Percentiles rank a stretch among this genome's conserved stretches.
phyloP scores from a whole-genome alignment of 139 green algal species.

The Pleodorina starrii region DNA sequence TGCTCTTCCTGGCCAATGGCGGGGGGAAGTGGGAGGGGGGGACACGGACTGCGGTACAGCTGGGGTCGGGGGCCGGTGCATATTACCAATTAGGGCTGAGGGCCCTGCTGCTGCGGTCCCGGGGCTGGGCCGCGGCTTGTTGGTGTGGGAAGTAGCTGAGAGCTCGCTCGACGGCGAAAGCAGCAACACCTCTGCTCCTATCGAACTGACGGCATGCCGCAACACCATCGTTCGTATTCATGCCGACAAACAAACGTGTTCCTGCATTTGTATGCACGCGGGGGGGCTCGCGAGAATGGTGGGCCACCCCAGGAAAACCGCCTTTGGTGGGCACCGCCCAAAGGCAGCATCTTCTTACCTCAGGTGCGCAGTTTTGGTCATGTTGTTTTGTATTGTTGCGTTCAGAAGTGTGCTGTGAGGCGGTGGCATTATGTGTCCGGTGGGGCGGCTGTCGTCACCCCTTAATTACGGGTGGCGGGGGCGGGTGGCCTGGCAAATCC shows the following conservation, averaged over 20 bases:
- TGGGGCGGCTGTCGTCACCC: background rate
- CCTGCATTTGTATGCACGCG: slow-evolving; percentile 4
- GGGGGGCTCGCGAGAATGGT: background rate
- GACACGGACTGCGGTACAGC: background rate
- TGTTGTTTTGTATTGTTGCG: slow-evolving; percentile 32
- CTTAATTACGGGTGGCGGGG: background rate
- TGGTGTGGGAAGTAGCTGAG: too few relatives aligned
- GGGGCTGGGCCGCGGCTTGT: background rate
- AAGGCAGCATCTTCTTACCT: background rate
- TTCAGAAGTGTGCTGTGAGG: background rate
- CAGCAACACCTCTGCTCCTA: slow-evolving; percentile 2
- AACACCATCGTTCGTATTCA: background rate
- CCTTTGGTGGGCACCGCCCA: slow-evolving; percentile 29
- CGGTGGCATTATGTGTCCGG: background rate
- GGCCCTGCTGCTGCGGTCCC: background rate
- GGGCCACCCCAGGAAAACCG: background rate
- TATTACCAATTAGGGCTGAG: background rate
- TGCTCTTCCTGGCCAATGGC: background rate
- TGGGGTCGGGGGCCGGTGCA: background rate
- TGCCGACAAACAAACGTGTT: background rate
- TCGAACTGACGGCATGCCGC: background rate
- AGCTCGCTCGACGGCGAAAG: too few relatives aligned
- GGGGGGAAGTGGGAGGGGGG: background rate
- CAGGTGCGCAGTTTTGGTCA: slow-evolving; percentile 32
- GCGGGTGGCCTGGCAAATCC: background rate